phyloP scores from a whole-genome alignment of 257 asterid genomes.

The Lantana camara region DNA sequence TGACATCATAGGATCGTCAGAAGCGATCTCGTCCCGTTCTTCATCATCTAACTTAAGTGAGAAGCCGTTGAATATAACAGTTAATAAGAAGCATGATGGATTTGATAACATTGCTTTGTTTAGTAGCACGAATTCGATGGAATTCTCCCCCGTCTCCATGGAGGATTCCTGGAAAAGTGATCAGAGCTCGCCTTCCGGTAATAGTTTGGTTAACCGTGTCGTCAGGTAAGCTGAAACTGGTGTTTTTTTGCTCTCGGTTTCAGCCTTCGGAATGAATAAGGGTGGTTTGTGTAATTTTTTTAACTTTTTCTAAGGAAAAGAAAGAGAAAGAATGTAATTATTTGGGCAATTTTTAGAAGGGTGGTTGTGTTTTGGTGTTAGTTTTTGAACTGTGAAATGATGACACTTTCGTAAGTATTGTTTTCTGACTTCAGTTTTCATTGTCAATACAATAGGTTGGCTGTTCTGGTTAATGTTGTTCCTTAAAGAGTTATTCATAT shows the following conservation, averaged over 20 bases:
- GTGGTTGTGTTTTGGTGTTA: not conserved
- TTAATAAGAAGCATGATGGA: constrained; percentile 25
- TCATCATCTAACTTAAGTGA: constrained; percentile 47
- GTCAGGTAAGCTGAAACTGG: constrained; percentile 25
- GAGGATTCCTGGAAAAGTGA: constrained; percentile 66
- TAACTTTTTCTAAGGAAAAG: no score
- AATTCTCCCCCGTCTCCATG: constrained; percentile 47
- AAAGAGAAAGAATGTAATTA: no score
- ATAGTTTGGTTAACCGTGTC: constrained; percentile 50
- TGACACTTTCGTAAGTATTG: not conserved
- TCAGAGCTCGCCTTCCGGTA: constrained; percentile 68
- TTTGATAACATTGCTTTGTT: constrained; percentile 12
- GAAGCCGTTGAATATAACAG: constrained; percentile 36
- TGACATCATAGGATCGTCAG: constrained; percentile 30
- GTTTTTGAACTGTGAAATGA: not conserved
- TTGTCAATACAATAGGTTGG: not conserved
- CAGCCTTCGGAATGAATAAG: not conserved
- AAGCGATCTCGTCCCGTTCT: constrained; percentile 29
- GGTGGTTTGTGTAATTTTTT: not conserved
- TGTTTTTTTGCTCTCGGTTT: not conserved
- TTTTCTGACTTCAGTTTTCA: not conserved
- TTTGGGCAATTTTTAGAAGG: constrained; percentile 1
- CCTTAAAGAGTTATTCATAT: no score
- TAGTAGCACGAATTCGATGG: constrained; percentile 36
- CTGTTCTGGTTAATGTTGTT: no score